Percentiles rank a stretch among this genome's conserved stretches.
Conservation (phyloP, 139 green algal genomes). For the Chlamydomonas incerta region DNA sequence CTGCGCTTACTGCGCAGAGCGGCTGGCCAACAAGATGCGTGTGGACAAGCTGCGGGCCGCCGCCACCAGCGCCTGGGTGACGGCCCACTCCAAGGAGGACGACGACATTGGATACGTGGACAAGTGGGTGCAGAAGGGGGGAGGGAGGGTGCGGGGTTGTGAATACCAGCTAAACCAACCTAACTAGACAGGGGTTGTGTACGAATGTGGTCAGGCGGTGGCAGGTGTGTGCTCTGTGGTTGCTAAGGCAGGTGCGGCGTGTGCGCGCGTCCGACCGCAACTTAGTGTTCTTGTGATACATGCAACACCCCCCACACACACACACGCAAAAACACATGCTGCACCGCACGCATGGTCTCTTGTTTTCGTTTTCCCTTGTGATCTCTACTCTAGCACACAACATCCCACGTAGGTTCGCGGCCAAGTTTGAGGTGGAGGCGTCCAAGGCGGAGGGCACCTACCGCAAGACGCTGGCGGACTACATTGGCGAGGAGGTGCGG, state of each 20-base stretch:
- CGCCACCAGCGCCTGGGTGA: constrained; percentile 2
- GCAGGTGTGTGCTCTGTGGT: too few relatives aligned
- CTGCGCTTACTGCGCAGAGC: neutral
- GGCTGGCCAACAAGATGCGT: neutral
- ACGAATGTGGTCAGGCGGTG: too few relatives aligned
- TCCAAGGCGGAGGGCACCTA: neutral
- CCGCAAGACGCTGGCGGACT: constrained; percentile 4
- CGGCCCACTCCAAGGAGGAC: neutral
- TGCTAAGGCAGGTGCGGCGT: too few relatives aligned
- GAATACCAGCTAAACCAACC: too few relatives aligned
- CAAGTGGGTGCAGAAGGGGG: neutral
- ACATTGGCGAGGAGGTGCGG: constrained; percentile 28
- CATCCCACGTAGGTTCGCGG: neutral
- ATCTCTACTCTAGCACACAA: too few relatives aligned
- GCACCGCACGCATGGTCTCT: too few relatives aligned
- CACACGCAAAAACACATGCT: too few relatives aligned
- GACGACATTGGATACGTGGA: constrained; percentile 27
- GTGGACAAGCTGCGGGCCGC: constrained; percentile 31
- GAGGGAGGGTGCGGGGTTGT: neutral
- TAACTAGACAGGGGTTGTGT: too few relatives aligned
- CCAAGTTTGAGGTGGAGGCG: neutral
- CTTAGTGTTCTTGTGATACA: too few relatives aligned
- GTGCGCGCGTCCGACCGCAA: too few relatives aligned
- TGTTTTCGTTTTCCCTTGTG: too few relatives aligned
- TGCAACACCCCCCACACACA: too few relatives aligned